Base-by-base conservation (phyloP, 768 basidiomycete species). In the Russula griseocarnosa region DNA sequence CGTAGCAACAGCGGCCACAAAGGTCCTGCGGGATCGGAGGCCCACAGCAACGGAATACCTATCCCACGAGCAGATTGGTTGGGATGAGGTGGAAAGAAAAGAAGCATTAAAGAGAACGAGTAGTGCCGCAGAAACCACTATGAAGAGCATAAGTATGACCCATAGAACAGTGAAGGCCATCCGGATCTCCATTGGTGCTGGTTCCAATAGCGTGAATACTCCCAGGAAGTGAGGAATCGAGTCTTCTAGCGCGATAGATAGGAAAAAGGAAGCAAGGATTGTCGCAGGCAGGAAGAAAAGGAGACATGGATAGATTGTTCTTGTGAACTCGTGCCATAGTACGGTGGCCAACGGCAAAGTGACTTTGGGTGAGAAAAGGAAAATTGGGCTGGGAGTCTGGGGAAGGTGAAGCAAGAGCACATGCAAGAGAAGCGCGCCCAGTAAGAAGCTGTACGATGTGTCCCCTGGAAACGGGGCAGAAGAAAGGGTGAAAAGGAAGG, bases 281-380 rank as follows among this genome's bases (percentile, higher is more conserved):
- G 81, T 67, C 2, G 77, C 74, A 0, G 84, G 84, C 24, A 82
- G 66, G 71, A 83, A 83, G 68, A 82, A 82, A 8, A 77, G 50
- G 4, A 78, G 47, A 5, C 78, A 69, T 0, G 83, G 82, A 20
- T 73, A 61, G 50, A 80, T 68, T 20, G 79, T 72, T 36, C 72
- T 71, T 3, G 70, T 70, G n/a, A 82, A 62, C 18, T 77, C 76
- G 57, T 74, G 72, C 50, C 67, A 70, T 5, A 85, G 66, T 38
- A 84, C 73, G 14, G 74, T 71, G 2, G 79, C 76, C 11, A 83
- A 73, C 3, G 84, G 83, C 9, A 85, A 68, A n/a, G 71, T 70
- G 20, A 66, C 66, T 2, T 76, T 72, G 24, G 75, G 74, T n/a
- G 72, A 71, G 38, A 81, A 57, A 32, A 84, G 71, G 65, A 79